Percentiles rank a stretch among this genome's conserved stretches.
phyloP scores from a whole-genome alignment of 805 yeast genomes.

The Tetrapisispora arboricola region DNA sequence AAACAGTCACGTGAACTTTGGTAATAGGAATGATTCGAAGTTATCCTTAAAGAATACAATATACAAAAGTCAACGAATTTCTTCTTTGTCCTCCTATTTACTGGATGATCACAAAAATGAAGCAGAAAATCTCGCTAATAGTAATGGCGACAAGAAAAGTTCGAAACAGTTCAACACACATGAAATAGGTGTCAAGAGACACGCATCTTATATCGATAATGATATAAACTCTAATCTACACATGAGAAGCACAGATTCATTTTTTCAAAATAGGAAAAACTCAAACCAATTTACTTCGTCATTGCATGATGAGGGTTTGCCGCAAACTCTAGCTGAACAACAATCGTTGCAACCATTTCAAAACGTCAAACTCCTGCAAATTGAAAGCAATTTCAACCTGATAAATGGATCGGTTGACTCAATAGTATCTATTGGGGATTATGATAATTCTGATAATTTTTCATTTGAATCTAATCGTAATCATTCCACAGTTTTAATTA shows the following conservation, averaged over 20 bases:
- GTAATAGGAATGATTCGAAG: background rate
- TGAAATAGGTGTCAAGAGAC: no score
- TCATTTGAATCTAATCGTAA: no score
- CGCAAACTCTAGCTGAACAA: background rate
- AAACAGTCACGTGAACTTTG: no score
- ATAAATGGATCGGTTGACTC: background rate
- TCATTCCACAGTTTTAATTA: no score
- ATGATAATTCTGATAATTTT: background rate
- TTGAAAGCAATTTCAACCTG: background rate
- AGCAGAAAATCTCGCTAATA: no score
- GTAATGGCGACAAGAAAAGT: no score
- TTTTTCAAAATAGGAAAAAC: background rate
- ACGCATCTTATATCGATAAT: no score
- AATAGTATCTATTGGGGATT: background rate
- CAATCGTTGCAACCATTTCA: background rate
- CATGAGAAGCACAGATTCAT: slow-evolving; percentile 1
- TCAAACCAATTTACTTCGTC: no score
- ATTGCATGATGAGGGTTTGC: no score
- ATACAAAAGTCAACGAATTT: slow-evolving; percentile 16
- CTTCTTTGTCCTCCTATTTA: slow-evolving; percentile 16
- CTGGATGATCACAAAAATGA: background rate
- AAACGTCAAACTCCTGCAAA: no score
- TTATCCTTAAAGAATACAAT: slow-evolving; percentile 2
- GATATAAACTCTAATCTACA: background rate
- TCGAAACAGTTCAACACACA: no score